These are phyloP conservation scores for Brassica hybrid DNA, from an alignment of 441 rosid genomes.

Conservation along the genomic window DNA sequence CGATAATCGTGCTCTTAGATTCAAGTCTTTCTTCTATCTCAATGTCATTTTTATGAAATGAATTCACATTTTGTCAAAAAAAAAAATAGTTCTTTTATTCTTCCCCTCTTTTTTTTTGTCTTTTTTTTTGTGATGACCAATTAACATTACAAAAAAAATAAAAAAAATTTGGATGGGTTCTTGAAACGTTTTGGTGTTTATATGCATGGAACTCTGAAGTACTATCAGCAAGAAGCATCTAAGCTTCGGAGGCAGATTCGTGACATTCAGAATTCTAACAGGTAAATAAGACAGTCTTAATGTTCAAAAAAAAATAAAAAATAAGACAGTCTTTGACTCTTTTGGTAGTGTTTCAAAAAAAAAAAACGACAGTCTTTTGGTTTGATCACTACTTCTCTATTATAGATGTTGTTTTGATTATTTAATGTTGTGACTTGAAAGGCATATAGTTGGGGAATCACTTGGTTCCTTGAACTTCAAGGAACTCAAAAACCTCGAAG, in stretches of 20 bases:
- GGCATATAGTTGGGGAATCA: slow-evolving; percentile 3
- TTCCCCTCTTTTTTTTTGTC: neutral
- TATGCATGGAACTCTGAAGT: slow-evolving; percentile 47
- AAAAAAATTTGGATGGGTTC: neutral
- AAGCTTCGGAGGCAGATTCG: slow-evolving; percentile 81
- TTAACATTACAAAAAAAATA: neutral
- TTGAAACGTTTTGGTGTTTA: slow-evolving; percentile 23
- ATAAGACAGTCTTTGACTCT: too few relatives aligned
- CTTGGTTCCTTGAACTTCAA: slow-evolving; percentile 6
- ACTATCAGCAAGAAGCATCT: slow-evolving; percentile 86
- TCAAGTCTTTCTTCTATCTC: too few relatives aligned
- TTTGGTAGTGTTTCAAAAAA: too few relatives aligned
- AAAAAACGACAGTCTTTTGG: too few relatives aligned
- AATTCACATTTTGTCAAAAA: too few relatives aligned
- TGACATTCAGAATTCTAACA: slow-evolving; percentile 75
- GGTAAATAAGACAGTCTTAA: slow-evolving; percentile 40
- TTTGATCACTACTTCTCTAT: neutral
- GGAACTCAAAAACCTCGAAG: slow-evolving; percentile 2
- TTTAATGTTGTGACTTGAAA: neutral
- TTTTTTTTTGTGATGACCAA: neutral
- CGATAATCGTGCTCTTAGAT: too few relatives aligned
- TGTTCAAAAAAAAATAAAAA: too few relatives aligned
- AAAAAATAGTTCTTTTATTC: neutral
- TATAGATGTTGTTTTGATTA: too few relatives aligned
- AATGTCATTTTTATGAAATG: too few relatives aligned